Percentiles rank a stretch among this genome's conserved stretches.
phyloP scores from a whole-genome alignment of 2,329 filamentous ascomycete species.

The Pyricularia sp. region DNA sequence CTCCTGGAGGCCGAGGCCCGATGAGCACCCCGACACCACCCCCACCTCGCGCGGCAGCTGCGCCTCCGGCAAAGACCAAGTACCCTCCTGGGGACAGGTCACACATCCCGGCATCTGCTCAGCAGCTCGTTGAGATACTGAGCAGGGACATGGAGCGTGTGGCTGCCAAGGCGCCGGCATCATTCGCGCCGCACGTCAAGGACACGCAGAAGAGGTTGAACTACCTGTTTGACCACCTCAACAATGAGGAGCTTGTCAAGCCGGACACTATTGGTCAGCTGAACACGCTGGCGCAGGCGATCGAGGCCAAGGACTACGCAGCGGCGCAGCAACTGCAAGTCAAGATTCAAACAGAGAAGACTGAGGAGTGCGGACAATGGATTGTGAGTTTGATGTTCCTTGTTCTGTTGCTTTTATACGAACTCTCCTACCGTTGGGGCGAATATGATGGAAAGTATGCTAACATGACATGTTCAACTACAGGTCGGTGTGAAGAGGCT shows the following conservation, averaged over 20 bases:
- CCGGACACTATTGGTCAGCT: slow-evolving; percentile 62
- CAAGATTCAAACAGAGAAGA: slow-evolving; percentile 64
- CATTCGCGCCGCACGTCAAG: slow-evolving; percentile 77
- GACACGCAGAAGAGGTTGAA: slow-evolving; percentile 89
- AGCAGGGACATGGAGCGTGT: slow-evolving; percentile 79
- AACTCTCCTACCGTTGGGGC: not conserved
- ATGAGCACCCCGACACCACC: slow-evolving; percentile 30
- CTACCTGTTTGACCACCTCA: slow-evolving; percentile 91
- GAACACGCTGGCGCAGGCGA: slow-evolving; percentile 47
- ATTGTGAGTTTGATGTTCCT: slow-evolving; percentile 48
- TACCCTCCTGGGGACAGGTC: slow-evolving; percentile 78
- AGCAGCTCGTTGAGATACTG: slow-evolving; percentile 69
- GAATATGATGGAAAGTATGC: not conserved
- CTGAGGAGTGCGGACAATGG: slow-evolving; percentile 73
- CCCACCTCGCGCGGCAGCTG: slow-evolving; percentile 31
- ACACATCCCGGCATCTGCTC: slow-evolving; percentile 68
- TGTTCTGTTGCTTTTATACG: not conserved
- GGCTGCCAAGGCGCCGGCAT: slow-evolving; percentile 70
- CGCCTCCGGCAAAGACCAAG: slow-evolving; percentile 42
- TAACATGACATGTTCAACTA: not conserved
- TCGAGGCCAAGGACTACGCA: slow-evolving; percentile 58
- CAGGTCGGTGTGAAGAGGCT: slow-evolving; percentile 50
- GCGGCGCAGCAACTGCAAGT: slow-evolving; percentile 56
- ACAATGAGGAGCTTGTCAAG: slow-evolving; percentile 84
- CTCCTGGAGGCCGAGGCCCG: slow-evolving; percentile 18